phyloP scores from a whole-genome alignment of 805 yeast genomes.

The Wilhelminamyces savonicus region DNA sequence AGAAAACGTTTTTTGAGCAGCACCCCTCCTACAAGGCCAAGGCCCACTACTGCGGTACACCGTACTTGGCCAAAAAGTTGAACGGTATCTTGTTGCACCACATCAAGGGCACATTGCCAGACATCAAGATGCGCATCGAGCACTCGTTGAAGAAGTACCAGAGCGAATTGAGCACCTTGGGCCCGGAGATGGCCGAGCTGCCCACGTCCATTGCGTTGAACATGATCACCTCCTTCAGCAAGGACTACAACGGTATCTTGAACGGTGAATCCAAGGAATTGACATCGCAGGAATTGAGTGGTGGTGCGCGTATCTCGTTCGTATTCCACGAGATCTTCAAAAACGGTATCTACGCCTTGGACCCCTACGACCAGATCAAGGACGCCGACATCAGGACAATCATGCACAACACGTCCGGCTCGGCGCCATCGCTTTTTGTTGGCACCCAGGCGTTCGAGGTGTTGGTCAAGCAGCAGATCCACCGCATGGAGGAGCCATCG shows the following conservation, averaged over 20 bases:
- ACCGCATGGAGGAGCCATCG: constrained; percentile 91
- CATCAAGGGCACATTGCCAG: constrained; percentile 65
- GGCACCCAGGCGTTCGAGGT: constrained; percentile 98
- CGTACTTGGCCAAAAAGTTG: constrained; percentile 86
- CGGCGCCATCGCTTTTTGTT: constrained; percentile 90
- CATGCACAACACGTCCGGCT: constrained; percentile 94
- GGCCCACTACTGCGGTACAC: constrained; percentile 98
- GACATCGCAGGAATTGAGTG: constrained; percentile 83
- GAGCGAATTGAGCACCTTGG: constrained; percentile 65
- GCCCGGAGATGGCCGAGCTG: constrained; percentile 84
- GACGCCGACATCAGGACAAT: constrained; percentile 95
- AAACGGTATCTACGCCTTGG: constrained; percentile 85
- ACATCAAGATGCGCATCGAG: constrained; percentile 85
- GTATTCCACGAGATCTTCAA: constrained; percentile 95
- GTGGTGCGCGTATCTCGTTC: constrained; percentile 96
- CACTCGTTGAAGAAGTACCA: constrained; percentile 74
- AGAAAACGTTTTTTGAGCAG: constrained; percentile 71
- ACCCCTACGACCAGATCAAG: constrained; percentile 94
- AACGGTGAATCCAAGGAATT: constrained; percentile 92
- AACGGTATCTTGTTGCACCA: constrained; percentile 85
- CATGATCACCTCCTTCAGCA: constrained; percentile 87
- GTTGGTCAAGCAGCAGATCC: constrained; percentile 68
- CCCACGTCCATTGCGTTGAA: constrained; percentile 85
- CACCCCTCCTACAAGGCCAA: constrained; percentile 90
- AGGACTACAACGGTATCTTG: constrained; percentile 83